phyloP scores from a whole-genome alignment of 768 basidiomycete species.

The Tephrocybe sp. region DNA sequence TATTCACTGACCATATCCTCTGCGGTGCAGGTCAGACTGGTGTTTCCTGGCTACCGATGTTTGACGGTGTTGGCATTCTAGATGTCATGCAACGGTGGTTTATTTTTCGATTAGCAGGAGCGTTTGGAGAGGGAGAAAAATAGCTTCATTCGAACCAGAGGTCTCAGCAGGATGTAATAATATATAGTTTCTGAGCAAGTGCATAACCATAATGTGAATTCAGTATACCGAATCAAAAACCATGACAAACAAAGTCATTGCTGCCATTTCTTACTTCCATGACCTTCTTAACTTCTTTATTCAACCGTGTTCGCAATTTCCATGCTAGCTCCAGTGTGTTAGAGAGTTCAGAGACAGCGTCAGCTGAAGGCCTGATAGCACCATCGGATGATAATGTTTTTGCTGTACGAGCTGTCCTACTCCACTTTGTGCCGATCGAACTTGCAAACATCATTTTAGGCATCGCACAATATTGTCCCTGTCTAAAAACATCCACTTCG shows the following conservation, averaged over 20 bases:
- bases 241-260: too few species aligned
- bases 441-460: slow-evolving; percentile 25
- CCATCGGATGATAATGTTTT: slow-evolving; percentile 17
- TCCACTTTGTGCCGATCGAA: slow-evolving; percentile 22
- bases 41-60: not conserved
- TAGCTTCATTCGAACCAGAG: too few species aligned
- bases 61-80: not conserved
- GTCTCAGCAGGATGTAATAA: too few species aligned
- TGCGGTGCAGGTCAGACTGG: slow-evolving; percentile 1
- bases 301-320: not conserved
- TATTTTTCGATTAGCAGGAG: slow-evolving; percentile 1
- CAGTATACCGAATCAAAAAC: too few species aligned
- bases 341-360: not conserved
- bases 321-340: not conserved
- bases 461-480: slow-evolving; percentile 26
- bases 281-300: too few species aligned
- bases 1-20: not conserved
- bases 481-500: slow-evolving; percentile 3
- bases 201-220: too few species aligned
- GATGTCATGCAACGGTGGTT: slow-evolving; percentile 5
- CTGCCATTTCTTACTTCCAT: too few species aligned
- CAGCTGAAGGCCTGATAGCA: not conserved
- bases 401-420: slow-evolving; percentile 14
- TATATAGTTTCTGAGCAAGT: too few species aligned
- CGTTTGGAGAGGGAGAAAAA: not conserved